These are phyloP conservation scores for Colletotrichum camelliae DNA, from an alignment of 2,329 filamentous ascomycete species.

Conservation along the genomic window DNA sequence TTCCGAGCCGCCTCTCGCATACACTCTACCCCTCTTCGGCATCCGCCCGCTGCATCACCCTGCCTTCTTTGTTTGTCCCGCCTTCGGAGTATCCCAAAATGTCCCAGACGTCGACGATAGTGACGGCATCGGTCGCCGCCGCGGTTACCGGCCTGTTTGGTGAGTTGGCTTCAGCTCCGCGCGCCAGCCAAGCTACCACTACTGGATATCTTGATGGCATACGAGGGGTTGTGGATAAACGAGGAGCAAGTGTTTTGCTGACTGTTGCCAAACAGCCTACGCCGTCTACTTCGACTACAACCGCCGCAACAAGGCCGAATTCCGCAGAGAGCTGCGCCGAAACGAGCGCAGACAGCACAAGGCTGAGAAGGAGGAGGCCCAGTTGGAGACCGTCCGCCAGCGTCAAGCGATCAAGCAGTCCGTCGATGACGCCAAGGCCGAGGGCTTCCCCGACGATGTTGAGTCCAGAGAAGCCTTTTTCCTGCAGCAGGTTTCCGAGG, in stretches of 20 bases:
- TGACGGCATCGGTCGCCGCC: conserved; percentile 67
- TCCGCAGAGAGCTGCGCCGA: conserved; percentile 72
- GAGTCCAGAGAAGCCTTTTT: conserved; percentile 97
- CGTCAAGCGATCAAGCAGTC: conserved; percentile 75
- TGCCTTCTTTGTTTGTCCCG: conserved; percentile 19
- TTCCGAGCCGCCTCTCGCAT: background rate
- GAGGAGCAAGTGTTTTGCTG: conserved; percentile 11
- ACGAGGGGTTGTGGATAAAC: background rate
- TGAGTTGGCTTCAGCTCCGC: conserved; percentile 40
- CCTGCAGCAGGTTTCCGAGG: conserved; percentile 91
- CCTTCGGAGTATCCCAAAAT: conserved; percentile 4
- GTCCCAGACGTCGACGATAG: conserved; percentile 51
- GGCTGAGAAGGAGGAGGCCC: conserved; percentile 74
- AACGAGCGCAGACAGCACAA: conserved; percentile 77
- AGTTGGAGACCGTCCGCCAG: conserved; percentile 68
- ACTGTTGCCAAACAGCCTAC: conserved; percentile 54
- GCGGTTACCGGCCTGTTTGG: conserved; percentile 65
- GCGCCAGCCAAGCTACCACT: background rate
- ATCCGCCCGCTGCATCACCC: background rate
- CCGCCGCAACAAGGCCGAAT: conserved; percentile 67
- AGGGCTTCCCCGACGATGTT: conserved; percentile 88
- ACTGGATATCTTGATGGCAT: background rate
- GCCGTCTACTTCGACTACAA: conserved; percentile 73
- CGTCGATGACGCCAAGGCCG: conserved; percentile 83
- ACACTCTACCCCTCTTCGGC: background rate